Conservation (phyloP, 768 basidiomycete genomes). For the Mycena olivaceomarginata region DNA sequence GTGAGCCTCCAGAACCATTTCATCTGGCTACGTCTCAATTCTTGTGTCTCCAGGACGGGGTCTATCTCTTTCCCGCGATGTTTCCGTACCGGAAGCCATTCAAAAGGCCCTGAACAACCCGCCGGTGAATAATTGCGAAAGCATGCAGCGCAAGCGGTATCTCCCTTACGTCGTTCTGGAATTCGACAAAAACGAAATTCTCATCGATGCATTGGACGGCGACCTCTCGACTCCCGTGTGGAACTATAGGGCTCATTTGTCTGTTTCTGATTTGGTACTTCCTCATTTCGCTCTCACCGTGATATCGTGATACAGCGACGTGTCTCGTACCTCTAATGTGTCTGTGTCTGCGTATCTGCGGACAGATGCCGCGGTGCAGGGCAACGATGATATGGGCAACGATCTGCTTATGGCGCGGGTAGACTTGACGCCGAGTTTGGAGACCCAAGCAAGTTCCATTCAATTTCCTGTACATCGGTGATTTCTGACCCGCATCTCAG, state of each 20-base stretch:
- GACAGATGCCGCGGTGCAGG: conserved; percentile 81
- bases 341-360: conserved; percentile 94
- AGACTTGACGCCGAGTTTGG: conserved; percentile 90
- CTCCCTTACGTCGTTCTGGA: conserved; percentile 98
- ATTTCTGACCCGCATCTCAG: conserved; percentile 57
- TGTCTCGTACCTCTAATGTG: conserved; percentile 94
- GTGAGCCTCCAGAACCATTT: conserved; percentile 62
- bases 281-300: conserved; percentile 2
- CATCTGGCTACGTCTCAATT: conserved; percentile 15
- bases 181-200: conserved; percentile 97
- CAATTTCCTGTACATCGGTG: background rate
- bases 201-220: conserved; percentile 97
- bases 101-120: conserved; percentile 84
- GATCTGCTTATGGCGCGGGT: conserved; percentile 96
- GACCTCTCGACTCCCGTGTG: conserved; percentile 93
- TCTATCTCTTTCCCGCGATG: conserved; percentile 86
- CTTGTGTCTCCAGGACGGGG: conserved; percentile 76
- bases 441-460: conserved; percentile 76
- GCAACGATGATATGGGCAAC: conserved; percentile 97
- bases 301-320: conserved; percentile 77
- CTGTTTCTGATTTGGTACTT: conserved; percentile 56
- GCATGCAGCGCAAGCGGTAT: conserved; percentile 93
- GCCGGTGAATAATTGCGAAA: conserved; percentile 88
- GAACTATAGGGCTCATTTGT: conserved; percentile 98
- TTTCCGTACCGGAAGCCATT: conserved; percentile 88